Base-by-base conservation (phyloP, 2,329 filamentous ascomycete species). In the Ophiostoma australiae region DNA sequence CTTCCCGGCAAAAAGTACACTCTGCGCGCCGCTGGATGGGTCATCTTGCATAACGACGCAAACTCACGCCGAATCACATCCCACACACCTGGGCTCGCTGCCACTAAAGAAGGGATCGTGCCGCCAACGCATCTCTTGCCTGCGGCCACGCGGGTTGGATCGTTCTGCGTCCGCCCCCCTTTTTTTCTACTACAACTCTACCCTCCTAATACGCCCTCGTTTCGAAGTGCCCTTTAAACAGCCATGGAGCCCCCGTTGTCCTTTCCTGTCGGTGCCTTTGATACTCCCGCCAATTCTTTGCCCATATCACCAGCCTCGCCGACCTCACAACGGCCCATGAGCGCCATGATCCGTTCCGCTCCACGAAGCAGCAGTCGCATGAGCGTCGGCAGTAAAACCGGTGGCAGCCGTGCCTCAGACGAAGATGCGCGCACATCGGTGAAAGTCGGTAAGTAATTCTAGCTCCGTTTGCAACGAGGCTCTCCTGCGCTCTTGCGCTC, bases 381-480 rank as follows among this genome's bases (percentile, higher is more conserved):
- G 85, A 97, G 93, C 82, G 90, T 91, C 83, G 90, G 86, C 77
- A 91, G 91, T 82, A 94, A 91, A 80, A 83, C 85, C 69, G 89
- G 89, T 69, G 89, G 90, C 74, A 97, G 92, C 81, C 88, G 92
- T 78, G 90, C 91, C 33, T 97, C 93, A 0, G 94, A 97, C 77
- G 94, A 97, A 76, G 94, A 97, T 79, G 86, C 86, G 74, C 94
- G 91, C 79, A 97, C 94, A 7, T 92, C 94, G 35, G 94, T 97
- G 81, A 95, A 92, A 94, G 94, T 97, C 79, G 94, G 94, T 97
- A 87, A 77, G 93, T 91, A 20, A 17, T 35, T 58, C 75, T 73
- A 71, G 23, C 5, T 33, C 5, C 5, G 27, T 33, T 41, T 41
- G 23, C n/a, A 63, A 41, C 15, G 15, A 31, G 23, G 17, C 23